phyloP scores from a whole-genome alignment of 2,329 filamentous ascomycete species.

The Pyricularia pennisetigena region DNA sequence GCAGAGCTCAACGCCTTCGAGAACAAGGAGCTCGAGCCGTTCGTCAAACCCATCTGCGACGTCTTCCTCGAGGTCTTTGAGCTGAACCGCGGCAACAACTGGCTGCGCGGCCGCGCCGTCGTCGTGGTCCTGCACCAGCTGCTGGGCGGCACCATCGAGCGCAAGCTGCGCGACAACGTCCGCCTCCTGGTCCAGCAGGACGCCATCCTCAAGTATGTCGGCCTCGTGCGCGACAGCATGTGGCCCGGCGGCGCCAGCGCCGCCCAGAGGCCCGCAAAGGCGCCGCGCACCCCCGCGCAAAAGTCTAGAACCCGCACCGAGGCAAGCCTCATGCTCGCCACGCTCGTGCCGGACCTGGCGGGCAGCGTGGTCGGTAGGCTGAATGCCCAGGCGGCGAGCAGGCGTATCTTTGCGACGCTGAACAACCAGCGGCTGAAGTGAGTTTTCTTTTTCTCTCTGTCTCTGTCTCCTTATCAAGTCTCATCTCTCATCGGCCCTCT shows the following conservation, averaged over 20 bases:
- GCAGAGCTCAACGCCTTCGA: constrained; percentile 92
- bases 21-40: constrained; percentile 79
- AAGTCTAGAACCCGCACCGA: constrained; percentile 76
- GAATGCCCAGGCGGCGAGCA: constrained; percentile 84
- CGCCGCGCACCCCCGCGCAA: constrained; percentile 56
- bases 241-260: constrained; percentile 61
- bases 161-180: constrained; percentile 82
- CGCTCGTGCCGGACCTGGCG: constrained; percentile 81
- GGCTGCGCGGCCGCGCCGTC: constrained; percentile 89
- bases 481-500: too few species aligned
- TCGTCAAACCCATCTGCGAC: constrained; percentile 97
- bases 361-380: constrained; percentile 86
- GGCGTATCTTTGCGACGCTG: constrained; percentile 79
- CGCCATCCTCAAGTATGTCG: constrained; percentile 65
- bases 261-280: constrained; percentile 30
- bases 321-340: constrained; percentile 80
- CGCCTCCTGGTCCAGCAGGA: constrained; percentile 68
- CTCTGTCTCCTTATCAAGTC: neutral
- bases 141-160: constrained; percentile 89
- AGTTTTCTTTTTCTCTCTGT: constrained; percentile 25
- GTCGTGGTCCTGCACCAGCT: constrained; percentile 95
- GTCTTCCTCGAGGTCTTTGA: constrained; percentile 95
- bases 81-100: constrained; percentile 89
- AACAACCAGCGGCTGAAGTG: constrained; percentile 89
- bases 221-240: constrained; percentile 62